A percentile compares a stretch with the other conserved stretches of the same genome.
Evolutionary conservation across 306 rosid genomes (phyloP).

Genomic region (Prunus armeniaca): DNA sequence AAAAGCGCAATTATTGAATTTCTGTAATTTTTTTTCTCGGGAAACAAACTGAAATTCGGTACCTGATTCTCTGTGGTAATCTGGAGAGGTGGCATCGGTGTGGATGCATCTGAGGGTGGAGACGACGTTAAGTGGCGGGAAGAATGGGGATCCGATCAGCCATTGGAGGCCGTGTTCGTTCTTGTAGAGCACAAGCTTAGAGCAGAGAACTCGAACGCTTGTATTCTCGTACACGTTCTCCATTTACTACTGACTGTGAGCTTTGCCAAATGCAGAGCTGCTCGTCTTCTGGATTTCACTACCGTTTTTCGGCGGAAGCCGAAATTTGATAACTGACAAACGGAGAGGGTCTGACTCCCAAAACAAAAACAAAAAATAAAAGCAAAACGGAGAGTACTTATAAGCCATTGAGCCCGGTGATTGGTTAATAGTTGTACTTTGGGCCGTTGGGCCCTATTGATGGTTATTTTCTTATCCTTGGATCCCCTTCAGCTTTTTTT

Average conservation of each 20-base stretch:
- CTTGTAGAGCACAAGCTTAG: constrained; percentile 40
- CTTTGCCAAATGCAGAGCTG: neutral
- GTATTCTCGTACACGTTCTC: constrained; percentile 20
- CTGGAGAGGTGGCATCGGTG: constrained; percentile 44
- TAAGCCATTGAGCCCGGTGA: neutral
- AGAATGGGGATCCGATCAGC: constrained; percentile 85
- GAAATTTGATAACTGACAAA: neutral
- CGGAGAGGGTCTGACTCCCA: neutral
- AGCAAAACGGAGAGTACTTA: neutral
- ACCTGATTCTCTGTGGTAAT: constrained; percentile 71
- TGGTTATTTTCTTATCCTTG: neutral
- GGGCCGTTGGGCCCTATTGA: neutral
- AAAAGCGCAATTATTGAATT: neutral
- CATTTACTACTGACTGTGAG: constrained; percentile 18
- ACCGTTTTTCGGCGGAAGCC: neutral
- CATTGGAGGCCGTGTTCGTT: constrained; percentile 58
- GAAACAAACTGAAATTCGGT: neutral
- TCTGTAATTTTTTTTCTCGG: neutral
- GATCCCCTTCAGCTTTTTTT: too few relatives aligned
- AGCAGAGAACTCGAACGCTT: constrained; percentile 49
- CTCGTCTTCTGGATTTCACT: neutral
- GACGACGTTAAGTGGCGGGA: constrained; percentile 66
- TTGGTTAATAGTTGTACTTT: neutral
- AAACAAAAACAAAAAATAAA: too few relatives aligned
- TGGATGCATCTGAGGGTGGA: constrained; percentile 69